Evolutionary conservation across 2,329 filamentous ascomycete genomes (phyloP), one percentile per base, ranked within the genome.

Genomic region (Calcarisporium arbuscula): DNA sequence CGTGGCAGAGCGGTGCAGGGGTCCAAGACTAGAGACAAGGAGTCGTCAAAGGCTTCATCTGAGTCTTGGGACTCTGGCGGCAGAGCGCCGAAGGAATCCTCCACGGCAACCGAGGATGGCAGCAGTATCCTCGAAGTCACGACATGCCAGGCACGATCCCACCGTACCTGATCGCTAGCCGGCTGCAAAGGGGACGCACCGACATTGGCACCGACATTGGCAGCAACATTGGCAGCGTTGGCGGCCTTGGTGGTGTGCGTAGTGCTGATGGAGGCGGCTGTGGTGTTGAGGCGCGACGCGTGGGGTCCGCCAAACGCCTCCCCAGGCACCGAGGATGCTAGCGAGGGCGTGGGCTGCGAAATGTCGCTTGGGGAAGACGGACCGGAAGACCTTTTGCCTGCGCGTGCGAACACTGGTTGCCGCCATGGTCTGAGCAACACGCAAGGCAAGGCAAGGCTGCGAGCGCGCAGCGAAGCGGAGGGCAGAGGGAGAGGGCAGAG

Each of bases 91-190:
- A 74, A 74, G 17, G 68, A 71, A 47, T 74, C 71, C 48, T 75
- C 69, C 7, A 61, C 64, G 3, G 72, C 60, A 28, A 73, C 70
- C 8, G 71, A 72, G n/a, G 65, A 54, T 8, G 75, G 72, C 16
- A 82, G 61, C 30, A 67, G 65, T 29, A 82, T 71, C 21, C 62
- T 63, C 19, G 71, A 65, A 12, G 76, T 80, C 40, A 80, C 75
- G 19, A 64, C 58, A 49, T 77, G 72, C 78, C 78, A 82, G 38
- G 77, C 74, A 41, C 70, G 62, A 49, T 80, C 74, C 65, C 70
- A 79, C 42, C 64, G 65, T 35, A 68, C 62, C 55, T 80, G 77
- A 43, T 77, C 67, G 40, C 61, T 57, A 41, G 21, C 42, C 31
- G 20, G 37, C 21, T 39, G 36, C 11, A 22, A 16, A n/a, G 36